Base-by-base conservation (phyloP, 441 rosid genomes). In the Jatropha multifida region DNA sequence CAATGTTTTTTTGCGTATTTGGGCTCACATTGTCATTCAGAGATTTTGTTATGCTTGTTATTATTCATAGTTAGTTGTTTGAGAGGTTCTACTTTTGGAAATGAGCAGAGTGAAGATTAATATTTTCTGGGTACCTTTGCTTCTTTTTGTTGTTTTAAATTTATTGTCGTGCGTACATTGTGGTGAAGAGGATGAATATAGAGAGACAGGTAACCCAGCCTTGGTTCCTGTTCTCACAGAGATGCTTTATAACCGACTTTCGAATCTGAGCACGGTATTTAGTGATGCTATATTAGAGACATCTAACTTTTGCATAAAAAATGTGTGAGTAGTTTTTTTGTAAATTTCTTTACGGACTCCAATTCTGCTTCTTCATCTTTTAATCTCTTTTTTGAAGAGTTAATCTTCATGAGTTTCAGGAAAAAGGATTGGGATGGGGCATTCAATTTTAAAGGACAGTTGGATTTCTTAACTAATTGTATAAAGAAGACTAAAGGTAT, bases 361-460 rank as follows among this genome's bases (percentile, higher is more conserved):
- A 23, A 18, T 27, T 66, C 20, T 5, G 48, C 7, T 40, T 71
- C 69, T 51, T 20, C 7, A 10, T 60, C 26, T 44, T 9, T 81
- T 68, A 11, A 52, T n/a, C 26, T n/a, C 26, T 46, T 27, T 7
- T 69, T 69, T 48, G 56, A 72, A 70, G 72, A 46, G 38, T 40
- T 18, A 64, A 71, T 54, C 18, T 59, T 32, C 40, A 62, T 72
- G 68, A 7, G 46, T 78, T 80, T 72, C 94, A 96, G 99, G 91
- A 73, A 86, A 38, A 89, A 82, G 71, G 97, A 93, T 76, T 95
- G 96, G 95, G 75, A 90, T 72, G 81, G 68, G 75, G 95, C 98
- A 51, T 95, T 92, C 79, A 85, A 90, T 74, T 93, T 86, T 82
- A 80, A 88, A 4, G 80, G 88, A 59, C 78, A 90, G 65, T 76